Evolutionary conservation across 2,329 filamentous ascomycete species (phyloP), one percentile per base, ranked within the genome.

Genomic region (Trichoderma atroviride): DNA sequence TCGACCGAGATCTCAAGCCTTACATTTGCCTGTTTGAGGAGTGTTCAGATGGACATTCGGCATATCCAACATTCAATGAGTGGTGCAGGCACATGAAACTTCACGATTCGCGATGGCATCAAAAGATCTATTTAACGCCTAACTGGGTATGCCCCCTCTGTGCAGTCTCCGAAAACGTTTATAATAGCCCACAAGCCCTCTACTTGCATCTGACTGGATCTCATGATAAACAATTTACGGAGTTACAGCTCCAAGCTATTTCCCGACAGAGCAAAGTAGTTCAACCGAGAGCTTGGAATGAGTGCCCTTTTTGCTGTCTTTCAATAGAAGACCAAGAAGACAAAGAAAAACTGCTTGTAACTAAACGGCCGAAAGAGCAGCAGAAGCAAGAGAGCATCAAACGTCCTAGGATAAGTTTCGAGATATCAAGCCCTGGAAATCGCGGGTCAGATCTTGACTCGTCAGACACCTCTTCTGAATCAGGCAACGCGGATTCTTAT

Each of bases 1-100:
- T 65, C 27, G 66, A 71, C 22, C 69, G 61, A 57, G 69, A 71
- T 27, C 69, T 71, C 5, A 69, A 61, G n/a, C 69, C 69, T 56
- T 71, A 65, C n/a, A n/a, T 71, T 47, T 71, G 69, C 16, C 31
- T 71, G 14, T 69, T 24, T 1, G 67, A 69, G 19, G 29, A 24
- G n/a, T 71, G 69, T 35, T 22, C 7, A 5, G 40, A 69, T 19
- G 43, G 19, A 1, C 59, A 71, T 24, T 33, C 58, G 1, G 31
- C n/a, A 1, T 69, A 35, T 27, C 5, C 67, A 13, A 69, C 58
- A 14, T 66, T 69, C 1, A 24, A 64, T 16, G 53, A 69, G 11
- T 71, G 69, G 69, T 29, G 33, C 24, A 52, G 4, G 3, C 69
- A 71, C 19, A 71, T 71, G 69, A 22, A 56, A 31, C 3, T 43